Base-by-base conservation (phyloP, 2,329 filamentous ascomycete species). In the Apiospora hydei region DNA sequence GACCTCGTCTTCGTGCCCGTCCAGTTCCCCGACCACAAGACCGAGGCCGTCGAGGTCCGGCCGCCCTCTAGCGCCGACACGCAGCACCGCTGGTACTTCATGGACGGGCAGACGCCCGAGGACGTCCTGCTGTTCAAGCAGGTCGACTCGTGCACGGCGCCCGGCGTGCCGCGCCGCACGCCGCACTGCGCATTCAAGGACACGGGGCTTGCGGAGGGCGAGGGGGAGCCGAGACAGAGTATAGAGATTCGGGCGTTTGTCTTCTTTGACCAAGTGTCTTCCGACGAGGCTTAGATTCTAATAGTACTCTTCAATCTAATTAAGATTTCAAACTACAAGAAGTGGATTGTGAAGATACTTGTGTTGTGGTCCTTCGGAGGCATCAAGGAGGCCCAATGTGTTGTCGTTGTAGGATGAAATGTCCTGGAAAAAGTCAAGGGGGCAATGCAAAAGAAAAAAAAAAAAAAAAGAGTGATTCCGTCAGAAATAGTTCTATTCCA, bases 1-100 rank as follows among this genome's bases (percentile, higher is more conserved):
- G 66, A 67, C n/a, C 38, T 67, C 6, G 66, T 67, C n/a, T 67
- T 44, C n/a, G 66, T 67, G 66, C 66, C 66, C 1, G 66, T 67
- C 41, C 66, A 67, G 66, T 67, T 67, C 26, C 66, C 66, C 66
- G 66, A 67, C 41, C 66, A 67, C 66, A 67, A 46, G 66, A 67
- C 66, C 66, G 66, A 67, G 66, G 66, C 66, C 66, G 66, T 67
- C 66, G 66, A 67, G 66, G 41, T 67, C 38, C n/a, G n/a, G n/a
- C 64, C 64, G n/a, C n/a, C 66, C 13, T 13, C 21, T 5, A 3
- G 2, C n/a, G 38, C n/a, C 13, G 26, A 7, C 41, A 30, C 30
- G 18, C 10, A 24, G 30, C 66, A 67, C 44, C 38, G 66, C 38
- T 67, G 66, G 66, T 67, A 67, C 66, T 67, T 67, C 16, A 44